Base-by-base conservation (phyloP, 345 rosid species). In the Hypericum perforatum region DNA sequence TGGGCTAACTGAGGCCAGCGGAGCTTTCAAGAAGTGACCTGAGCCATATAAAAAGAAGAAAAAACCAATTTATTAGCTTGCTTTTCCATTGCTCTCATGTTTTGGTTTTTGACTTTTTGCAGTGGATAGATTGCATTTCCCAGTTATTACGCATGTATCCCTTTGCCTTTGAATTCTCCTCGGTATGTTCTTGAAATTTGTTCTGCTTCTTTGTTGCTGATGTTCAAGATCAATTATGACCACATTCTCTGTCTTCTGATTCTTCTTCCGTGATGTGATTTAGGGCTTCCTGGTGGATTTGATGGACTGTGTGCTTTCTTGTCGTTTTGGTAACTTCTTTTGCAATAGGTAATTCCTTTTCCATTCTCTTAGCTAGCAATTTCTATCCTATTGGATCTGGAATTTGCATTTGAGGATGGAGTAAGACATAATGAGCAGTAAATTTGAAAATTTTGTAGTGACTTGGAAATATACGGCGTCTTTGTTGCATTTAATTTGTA, bases 111-210 rank as follows among this genome's bases (percentile, higher is more conserved):
- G 57, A 52, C 48, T 4, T 67, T 69, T 37, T 82, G 85, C 92
- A 91, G 98, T 91, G 98, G 98, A 78, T 92, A 75, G 99, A 92
- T 66, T 89, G 99, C 59, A 82, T 92, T 43, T 84, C 97, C 0
- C 99, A 92, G 61, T 59, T 92, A 48, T 56, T 80, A 71, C 79
- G 99, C 68, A 85, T 92, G 82, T 89, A 92, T 78, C 99, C 99
- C 10, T 80, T 76, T 65, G 95, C 99, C 45, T 92, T 92, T 43
- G 95, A 92, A 76, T 92, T 85, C 75, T 86, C 95, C 54, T 69
- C 87, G 71, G 99, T 92, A 92, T 62, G 82, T 78, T 61, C 63
- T 43, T 68, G 22, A 46, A 46, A 10, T 6, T 2, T 43, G 15
- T 53, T 32, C 46, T 44, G 52, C 46, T 56, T 45, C 13, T 58